These are phyloP conservation scores for Marchantia polymorpha DNA, from an alignment of 225 moss, liverwort and hornwort genomes.

Conservation along the genomic window DNA sequence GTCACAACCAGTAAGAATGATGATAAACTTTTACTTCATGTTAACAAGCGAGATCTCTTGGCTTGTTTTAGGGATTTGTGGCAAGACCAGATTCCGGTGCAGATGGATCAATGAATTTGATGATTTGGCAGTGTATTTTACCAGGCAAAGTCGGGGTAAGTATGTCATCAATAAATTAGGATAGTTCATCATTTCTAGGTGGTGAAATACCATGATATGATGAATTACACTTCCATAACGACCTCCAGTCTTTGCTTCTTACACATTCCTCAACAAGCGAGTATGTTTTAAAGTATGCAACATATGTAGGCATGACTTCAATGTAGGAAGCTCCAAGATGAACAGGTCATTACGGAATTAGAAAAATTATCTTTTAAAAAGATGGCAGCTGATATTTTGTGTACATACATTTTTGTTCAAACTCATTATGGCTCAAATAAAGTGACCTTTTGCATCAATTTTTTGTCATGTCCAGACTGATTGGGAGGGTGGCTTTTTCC, in stretches of 20 bases:
- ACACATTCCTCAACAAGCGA: not conserved
- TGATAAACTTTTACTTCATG: not conserved
- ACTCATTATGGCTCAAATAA: not conserved
- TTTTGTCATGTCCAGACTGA: conserved; percentile 62
- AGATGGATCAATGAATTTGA: conserved; percentile 89
- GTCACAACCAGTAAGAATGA: not conserved
- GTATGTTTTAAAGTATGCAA: not conserved
- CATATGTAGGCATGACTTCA: not conserved
- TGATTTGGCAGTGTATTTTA: conserved; percentile 95
- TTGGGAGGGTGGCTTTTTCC: conserved; percentile 98
- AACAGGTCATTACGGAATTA: not conserved
- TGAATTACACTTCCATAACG: not conserved
- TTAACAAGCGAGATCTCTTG: not conserved
- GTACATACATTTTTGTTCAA: not conserved
- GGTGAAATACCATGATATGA: not conserved
- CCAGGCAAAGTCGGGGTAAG: conserved; percentile 88
- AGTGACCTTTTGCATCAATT: not conserved
- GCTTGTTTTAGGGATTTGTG: conserved; percentile 75
- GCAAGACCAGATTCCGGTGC: conserved; percentile 79
- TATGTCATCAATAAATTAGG: not conserved
- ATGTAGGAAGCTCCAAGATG: not conserved
- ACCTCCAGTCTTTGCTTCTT: not conserved
- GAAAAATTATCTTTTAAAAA: too few relatives aligned
- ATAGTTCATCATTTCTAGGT: not conserved
- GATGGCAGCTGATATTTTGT: not conserved